Conservation (phyloP, 140 eudicot genomes). For the Flaveria floridana region DNA sequence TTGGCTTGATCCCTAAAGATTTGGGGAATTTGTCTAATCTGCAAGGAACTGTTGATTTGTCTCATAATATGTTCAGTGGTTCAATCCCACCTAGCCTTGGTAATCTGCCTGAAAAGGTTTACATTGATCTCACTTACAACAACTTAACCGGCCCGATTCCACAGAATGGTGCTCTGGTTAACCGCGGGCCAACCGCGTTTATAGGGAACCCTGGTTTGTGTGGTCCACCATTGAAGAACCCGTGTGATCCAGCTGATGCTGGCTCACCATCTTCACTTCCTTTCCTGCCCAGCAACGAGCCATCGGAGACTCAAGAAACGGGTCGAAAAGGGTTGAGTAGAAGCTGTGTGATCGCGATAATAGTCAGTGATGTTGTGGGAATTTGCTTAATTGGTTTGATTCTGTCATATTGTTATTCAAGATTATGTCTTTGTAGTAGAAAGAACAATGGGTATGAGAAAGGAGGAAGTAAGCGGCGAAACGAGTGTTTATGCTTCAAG, state of each 20-base stretch:
- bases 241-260: conserved; percentile 56
- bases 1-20: conserved; percentile 68
- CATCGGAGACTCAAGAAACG: conserved; percentile 37
- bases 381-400: conserved; percentile 77
- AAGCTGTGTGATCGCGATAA: conserved; percentile 58
- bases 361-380: conserved; percentile 75
- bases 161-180: conserved; percentile 85
- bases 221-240: conserved; percentile 86
- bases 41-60: conserved; percentile 89
- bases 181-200: conserved; percentile 97
- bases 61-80: conserved; percentile 83
- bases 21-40: conserved; percentile 69
- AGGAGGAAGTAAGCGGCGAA: conserved; percentile 47
- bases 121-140: conserved; percentile 86
- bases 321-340: conserved; percentile 63
- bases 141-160: conserved; percentile 84
- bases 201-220: conserved; percentile 81
- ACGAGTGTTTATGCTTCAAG: conserved; percentile 75
- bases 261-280: conserved; percentile 80
- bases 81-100: conserved; percentile 93
- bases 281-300: conserved; percentile 53
- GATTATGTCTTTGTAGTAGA: conserved; percentile 54
- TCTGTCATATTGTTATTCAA: conserved; percentile 77
- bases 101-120: conserved; percentile 92
- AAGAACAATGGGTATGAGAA: conserved; percentile 49